Evolutionary conservation across 2,329 filamentous ascomycete genomes (phyloP).

Genomic region (Orbilia quercus): DNA sequence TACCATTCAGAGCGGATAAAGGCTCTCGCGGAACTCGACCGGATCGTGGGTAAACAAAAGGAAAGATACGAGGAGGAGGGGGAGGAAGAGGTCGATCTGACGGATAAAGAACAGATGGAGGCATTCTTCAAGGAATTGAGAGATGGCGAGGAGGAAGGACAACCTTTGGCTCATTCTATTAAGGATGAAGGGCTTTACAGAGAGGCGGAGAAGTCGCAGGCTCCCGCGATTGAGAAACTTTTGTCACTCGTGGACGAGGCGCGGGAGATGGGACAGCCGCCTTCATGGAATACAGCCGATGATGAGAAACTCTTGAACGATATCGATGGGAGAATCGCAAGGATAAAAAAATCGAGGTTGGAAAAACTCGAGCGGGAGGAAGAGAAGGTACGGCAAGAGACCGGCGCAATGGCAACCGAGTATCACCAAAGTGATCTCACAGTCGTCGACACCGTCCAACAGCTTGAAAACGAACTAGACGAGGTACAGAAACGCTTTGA

Average conservation of each 20-base stretch:
- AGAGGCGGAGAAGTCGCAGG: neutral
- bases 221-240: neutral
- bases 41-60: neutral
- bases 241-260: neutral
- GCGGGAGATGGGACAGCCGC: neutral
- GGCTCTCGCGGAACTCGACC: too few species aligned
- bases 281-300: neutral
- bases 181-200: neutral
- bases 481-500: neutral
- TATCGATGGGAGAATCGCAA: slow-evolving; percentile 3
- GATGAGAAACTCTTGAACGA: neutral
- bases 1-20: too few species aligned
- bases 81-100: neutral
- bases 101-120: neutral
- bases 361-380: neutral
- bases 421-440: neutral
- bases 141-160: neutral
- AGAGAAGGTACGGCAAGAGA: neutral
- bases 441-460: neutral
- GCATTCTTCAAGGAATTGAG: neutral
- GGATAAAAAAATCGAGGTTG: slow-evolving; percentile 1
- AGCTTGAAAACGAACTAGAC: neutral
- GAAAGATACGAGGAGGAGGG: neutral
- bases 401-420: neutral
- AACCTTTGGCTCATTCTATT: neutral